These are phyloP conservation scores for Ceratobasidium sp. DNA, from an alignment of 1,284 basidiomycete genomes.

Conservation along the genomic window DNA sequence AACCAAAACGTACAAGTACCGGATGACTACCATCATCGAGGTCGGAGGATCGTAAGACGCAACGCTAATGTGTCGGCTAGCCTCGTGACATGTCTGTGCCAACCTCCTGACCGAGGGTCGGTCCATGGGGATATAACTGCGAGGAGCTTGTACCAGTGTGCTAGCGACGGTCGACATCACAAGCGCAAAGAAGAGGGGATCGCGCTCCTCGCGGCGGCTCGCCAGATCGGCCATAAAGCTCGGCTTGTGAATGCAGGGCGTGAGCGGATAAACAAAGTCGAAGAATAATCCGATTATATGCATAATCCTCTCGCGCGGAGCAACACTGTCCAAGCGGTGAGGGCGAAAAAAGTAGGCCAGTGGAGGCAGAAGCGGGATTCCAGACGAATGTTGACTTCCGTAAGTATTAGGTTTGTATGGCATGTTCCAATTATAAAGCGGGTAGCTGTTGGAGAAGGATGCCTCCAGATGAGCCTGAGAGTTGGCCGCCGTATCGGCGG, in stretches of 20 bases:
- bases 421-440: conserved; percentile 76
- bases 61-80: conserved; percentile 80
- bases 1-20: conserved; percentile 75
- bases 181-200: conserved; percentile 87
- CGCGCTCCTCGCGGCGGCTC: conserved; percentile 78
- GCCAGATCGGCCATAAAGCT: conserved; percentile 88
- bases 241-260: conserved; percentile 80
- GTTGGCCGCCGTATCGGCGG: conserved; percentile 14
- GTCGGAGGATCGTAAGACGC: conserved; percentile 85
- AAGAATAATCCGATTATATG: conserved; percentile 87
- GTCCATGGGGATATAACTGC: conserved; percentile 85
- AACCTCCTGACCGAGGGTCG: conserved; percentile 79
- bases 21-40: conserved; percentile 82
- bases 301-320: conserved; percentile 78
- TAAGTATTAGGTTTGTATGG: conserved; percentile 67
- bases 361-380: conserved; percentile 65
- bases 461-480: conserved; percentile 37
- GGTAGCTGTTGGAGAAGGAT: conserved; percentile 58
- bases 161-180: conserved; percentile 87
- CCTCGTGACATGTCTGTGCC: conserved; percentile 81
- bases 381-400: conserved; percentile 59
- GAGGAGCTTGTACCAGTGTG: conserved; percentile 84
- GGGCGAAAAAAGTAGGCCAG: conserved; percentile 77
- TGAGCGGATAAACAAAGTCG: conserved; percentile 88
- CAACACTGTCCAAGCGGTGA: conserved; percentile 78